These are phyloP conservation scores for Trametes meyenii DNA, from an alignment of 768 basidiomycete genomes.

Conservation along the genomic window DNA sequence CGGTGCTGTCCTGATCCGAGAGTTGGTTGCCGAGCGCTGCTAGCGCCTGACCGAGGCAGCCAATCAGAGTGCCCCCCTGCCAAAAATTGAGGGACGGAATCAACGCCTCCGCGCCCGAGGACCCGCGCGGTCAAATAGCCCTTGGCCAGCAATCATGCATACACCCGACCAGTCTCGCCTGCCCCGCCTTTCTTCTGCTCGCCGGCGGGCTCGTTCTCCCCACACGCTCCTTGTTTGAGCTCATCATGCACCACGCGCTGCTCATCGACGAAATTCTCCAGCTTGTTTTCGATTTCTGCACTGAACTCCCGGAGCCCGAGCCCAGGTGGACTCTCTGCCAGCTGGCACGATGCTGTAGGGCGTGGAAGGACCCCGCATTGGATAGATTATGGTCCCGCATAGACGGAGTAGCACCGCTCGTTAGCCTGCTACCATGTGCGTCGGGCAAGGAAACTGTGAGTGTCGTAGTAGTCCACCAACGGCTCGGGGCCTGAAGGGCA, in stretches of 20 bases:
- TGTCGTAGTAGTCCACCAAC: background rate
- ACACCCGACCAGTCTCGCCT: background rate
- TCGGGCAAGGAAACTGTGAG: background rate
- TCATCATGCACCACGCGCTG: constrained; percentile 32
- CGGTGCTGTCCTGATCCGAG: background rate
- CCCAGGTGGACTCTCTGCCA: constrained; percentile 24
- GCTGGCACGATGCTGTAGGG: constrained; percentile 31
- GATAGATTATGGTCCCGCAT: constrained; percentile 32
- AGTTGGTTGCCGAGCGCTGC: background rate
- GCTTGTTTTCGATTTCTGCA: constrained; percentile 30
- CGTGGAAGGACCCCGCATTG: constrained; percentile 33
- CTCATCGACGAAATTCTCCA: constrained; percentile 35
- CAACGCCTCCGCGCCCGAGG: constrained; percentile 13
- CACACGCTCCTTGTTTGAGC: background rate
- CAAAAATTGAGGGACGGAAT: constrained; percentile 15
- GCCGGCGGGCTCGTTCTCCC: background rate
- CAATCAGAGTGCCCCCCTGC: constrained; percentile 12
- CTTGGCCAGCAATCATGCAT: constrained; percentile 4
- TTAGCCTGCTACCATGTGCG: constrained; percentile 14
- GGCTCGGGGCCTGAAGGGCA: background rate
- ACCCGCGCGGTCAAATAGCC: constrained; percentile 17
- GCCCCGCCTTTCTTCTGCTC: background rate
- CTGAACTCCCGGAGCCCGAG: constrained; percentile 7
- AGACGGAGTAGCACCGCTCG: constrained; percentile 24
- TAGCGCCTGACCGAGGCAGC: background rate